Evolutionary conservation across 345 rosid genomes (phyloP).

Genomic region (Arabis hirsuta): DNA sequence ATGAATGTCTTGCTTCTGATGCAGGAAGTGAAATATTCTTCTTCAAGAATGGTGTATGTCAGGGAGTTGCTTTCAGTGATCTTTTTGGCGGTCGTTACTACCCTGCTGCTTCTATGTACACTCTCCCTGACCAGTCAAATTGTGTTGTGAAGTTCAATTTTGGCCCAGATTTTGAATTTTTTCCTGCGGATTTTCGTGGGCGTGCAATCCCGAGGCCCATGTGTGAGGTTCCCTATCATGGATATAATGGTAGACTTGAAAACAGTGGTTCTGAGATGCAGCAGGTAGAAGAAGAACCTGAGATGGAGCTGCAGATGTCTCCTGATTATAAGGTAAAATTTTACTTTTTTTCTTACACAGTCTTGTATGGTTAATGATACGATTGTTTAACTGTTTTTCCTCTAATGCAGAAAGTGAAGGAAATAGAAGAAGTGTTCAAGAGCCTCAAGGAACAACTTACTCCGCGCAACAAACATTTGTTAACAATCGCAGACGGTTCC

Average conservation of each 20-base stretch:
- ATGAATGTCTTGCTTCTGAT: constrained; percentile 21
- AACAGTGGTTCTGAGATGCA: constrained; percentile 54
- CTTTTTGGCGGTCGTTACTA: constrained; percentile 82
- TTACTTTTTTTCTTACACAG: no score
- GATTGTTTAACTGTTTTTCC: no score
- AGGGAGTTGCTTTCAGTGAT: constrained; percentile 92
- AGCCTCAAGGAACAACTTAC: no score
- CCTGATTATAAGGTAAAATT: no score
- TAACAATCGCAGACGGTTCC: no score
- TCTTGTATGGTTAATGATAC: no score
- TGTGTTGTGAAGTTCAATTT: constrained; percentile 90
- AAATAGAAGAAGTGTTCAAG: no score
- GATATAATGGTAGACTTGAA: constrained; percentile 61
- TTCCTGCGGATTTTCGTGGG: constrained; percentile 71
- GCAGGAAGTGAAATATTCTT: constrained; percentile 97
- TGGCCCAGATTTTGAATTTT: constrained; percentile 82
- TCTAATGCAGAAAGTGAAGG: no score
- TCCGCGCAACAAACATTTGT: no score
- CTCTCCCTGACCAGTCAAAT: constrained; percentile 89
- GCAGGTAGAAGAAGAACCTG: no score
- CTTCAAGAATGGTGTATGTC: constrained; percentile 85
- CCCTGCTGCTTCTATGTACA: constrained; percentile 99
- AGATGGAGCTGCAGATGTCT: no score
- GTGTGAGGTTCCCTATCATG: constrained; percentile 80
- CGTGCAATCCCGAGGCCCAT: constrained; percentile 73